Percentiles rank a stretch among this genome's conserved stretches.
Conservation (phyloP, 192 early-diverging fungal species). For the Rhizoclosmatium globosum region DNA sequence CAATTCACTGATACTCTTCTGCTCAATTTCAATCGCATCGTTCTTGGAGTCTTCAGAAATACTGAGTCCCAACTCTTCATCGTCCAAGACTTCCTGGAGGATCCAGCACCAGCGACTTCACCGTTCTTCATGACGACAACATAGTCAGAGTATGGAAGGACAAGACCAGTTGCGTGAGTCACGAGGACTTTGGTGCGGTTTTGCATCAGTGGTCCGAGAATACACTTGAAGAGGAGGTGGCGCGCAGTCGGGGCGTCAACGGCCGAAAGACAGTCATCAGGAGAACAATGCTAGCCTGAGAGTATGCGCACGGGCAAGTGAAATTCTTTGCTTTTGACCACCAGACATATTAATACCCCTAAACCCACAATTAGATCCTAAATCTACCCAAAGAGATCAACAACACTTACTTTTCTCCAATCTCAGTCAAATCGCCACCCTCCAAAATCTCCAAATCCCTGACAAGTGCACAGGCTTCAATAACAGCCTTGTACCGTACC, state of each 20-base stretch:
- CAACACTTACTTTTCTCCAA: constrained; percentile 58
- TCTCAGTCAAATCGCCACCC: constrained; percentile 85
- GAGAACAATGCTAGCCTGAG: constrained; percentile 70
- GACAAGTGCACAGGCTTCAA: constrained; percentile 83
- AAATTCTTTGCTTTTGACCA: constrained; percentile 48
- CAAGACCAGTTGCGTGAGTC: constrained; percentile 69
- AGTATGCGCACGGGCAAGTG: constrained; percentile 69
- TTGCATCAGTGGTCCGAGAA: constrained; percentile 75
- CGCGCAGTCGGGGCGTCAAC: constrained; percentile 93
- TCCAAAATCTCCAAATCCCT: constrained; percentile 82
- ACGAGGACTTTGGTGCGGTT: constrained; percentile 85
- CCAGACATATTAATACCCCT: constrained; percentile 55
- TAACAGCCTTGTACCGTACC: constrained; percentile 76
- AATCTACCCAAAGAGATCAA: background rate
- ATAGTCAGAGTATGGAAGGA: constrained; percentile 46
- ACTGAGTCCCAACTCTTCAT: constrained; percentile 30
- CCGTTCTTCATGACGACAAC: constrained; percentile 51
- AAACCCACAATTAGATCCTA: constrained; percentile 16
- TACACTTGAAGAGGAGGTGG: constrained; percentile 77
- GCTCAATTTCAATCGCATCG: constrained; percentile 21
- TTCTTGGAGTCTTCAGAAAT: constrained; percentile 11
- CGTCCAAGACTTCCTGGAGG: constrained; percentile 15
- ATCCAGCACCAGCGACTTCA: constrained; percentile 31
- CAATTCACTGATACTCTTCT: background rate
- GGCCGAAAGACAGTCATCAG: constrained; percentile 87